Base-by-base conservation (phyloP, 2,329 filamentous ascomycete species). In the Pestalotiopsis sp. region DNA sequence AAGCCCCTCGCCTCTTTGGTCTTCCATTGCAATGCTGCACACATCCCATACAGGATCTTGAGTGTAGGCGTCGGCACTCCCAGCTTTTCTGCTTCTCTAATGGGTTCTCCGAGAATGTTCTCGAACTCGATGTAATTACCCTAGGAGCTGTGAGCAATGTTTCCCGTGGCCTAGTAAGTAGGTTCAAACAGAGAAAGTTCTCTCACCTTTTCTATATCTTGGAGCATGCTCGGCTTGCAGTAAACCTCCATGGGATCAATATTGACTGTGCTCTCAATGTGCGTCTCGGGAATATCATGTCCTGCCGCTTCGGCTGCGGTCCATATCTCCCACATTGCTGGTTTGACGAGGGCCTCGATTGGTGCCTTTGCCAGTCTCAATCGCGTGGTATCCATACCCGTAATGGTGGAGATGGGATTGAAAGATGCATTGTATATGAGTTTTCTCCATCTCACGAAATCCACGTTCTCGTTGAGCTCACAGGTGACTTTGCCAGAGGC, bases 111-210 rank as follows among this genome's bases (percentile, higher is more conserved):
- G 4, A 88, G 74, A 40, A 89, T 81, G 69, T 84, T 86, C 73
- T 89, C 86, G 59, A 83, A 81, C 73, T 89, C 87, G 67, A 86
- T 84, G 65, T 81, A 85, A 71, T 87, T 88, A 14, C 85, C 72
- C 71, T 52, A 3, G n/a, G 44, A 44, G 17, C 1, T 17, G 9
- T 52, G 3, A 52, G 44, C 44, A 48, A n/a, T 5, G 44, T 24
- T 2, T 24, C 24, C 24, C 24, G 3, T 24, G 24, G 24, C 2
- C 24, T 24, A 24, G 24, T 24, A 4, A 20, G 14, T n/a, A n/a
- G 44, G 20, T 13, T 13, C 14, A 48, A 17, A 20, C 88, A 13
- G 85, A 10, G 11, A 5, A 26, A 5, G 20, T 9, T n/a, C 6
- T 7, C 17, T 48, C 7, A 52, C 44, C 44, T 88, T 87, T 52